A percentile compares a stretch with the other conserved stretches of the same genome.
Evolutionary conservation across 805 yeast genomes (phyloP).

Genomic region (Candida silvicultrix): DNA sequence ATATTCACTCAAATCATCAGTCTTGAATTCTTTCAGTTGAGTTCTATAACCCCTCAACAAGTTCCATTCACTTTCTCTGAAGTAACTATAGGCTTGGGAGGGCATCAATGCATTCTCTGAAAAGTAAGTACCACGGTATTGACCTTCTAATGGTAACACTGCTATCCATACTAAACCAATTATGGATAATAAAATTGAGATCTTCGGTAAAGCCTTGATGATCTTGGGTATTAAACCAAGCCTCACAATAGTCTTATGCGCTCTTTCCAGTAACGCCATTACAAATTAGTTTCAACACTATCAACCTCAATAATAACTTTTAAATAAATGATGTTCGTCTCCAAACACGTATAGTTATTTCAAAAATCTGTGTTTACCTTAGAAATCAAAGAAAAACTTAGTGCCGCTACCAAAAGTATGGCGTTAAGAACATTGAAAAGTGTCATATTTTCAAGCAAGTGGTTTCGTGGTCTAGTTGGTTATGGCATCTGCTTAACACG

Average conservation of each 20-base stretch:
- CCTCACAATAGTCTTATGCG: conserved; percentile 37
- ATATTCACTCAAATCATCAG: conserved; percentile 14
- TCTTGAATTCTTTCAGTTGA: conserved; percentile 31
- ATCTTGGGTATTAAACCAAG: conserved; percentile 42
- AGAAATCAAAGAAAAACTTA: no score
- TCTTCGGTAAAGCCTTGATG: conserved; percentile 33
- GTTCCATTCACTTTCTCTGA: conserved; percentile 94
- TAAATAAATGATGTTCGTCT: no score
- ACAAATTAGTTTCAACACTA: no score
- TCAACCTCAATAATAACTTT: no score
- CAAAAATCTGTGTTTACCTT: no score
- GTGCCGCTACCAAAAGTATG: no score
- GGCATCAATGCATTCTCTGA: conserved; percentile 97
- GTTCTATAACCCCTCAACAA: conserved; percentile 74
- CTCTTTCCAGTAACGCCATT: conserved; percentile 42
- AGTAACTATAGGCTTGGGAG: conserved; percentile 87
- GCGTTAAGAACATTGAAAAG: no score
- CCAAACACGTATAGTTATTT: background rate
- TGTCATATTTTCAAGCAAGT: no score
- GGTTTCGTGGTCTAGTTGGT: conserved; percentile 99
- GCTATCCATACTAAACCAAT: conserved; percentile 54
- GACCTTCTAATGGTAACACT: conserved; percentile 73
- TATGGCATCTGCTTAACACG: conserved; percentile 99
- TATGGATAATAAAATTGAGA: conserved; percentile 36
- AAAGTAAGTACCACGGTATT: conserved; percentile 75